Conservation (phyloP, 805 yeast genomes). For the Naumovozyma castellii region DNA sequence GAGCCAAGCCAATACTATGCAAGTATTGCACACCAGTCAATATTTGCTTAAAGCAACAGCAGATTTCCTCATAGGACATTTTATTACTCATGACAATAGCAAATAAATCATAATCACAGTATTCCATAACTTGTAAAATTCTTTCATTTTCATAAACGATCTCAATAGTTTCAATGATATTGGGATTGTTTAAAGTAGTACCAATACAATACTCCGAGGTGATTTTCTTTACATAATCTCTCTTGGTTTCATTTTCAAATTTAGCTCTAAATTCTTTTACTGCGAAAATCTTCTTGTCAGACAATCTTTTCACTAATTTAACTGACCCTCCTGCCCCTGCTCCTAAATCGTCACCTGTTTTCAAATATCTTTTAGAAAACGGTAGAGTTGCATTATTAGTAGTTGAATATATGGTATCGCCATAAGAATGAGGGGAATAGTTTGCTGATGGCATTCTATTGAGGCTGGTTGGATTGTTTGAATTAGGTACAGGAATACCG, state of each 20-base stretch:
- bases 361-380: slow-evolving; percentile 65
- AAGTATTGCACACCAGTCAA: slow-evolving; percentile 72
- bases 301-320: slow-evolving; percentile 54
- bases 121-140: slow-evolving; percentile 87
- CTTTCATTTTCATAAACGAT: slow-evolving; percentile 82
- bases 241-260: slow-evolving; percentile 59
- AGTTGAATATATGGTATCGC: slow-evolving; percentile 28
- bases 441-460: slow-evolving; percentile 1
- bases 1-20: slow-evolving; percentile 80
- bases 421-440: slow-evolving; percentile 28
- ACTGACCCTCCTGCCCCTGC: slow-evolving; percentile 96
- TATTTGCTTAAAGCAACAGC: slow-evolving; percentile 84
- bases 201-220: slow-evolving; percentile 94
- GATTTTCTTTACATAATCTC: slow-evolving; percentile 86
- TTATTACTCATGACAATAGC: slow-evolving; percentile 91
- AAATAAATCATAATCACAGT: slow-evolving; percentile 84
- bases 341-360: slow-evolving; percentile 78
- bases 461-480: not conserved
- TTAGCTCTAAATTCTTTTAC: slow-evolving; percentile 85
- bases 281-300: slow-evolving; percentile 71
- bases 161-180: slow-evolving; percentile 84
- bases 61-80: slow-evolving; percentile 69
- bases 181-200: slow-evolving; percentile 78
- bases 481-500: slow-evolving; percentile 1
- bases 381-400: slow-evolving; percentile 38